These are phyloP conservation scores for Waitea zeae DNA, from an alignment of 1,284 basidiomycete species.

Conservation along the genomic window DNA sequence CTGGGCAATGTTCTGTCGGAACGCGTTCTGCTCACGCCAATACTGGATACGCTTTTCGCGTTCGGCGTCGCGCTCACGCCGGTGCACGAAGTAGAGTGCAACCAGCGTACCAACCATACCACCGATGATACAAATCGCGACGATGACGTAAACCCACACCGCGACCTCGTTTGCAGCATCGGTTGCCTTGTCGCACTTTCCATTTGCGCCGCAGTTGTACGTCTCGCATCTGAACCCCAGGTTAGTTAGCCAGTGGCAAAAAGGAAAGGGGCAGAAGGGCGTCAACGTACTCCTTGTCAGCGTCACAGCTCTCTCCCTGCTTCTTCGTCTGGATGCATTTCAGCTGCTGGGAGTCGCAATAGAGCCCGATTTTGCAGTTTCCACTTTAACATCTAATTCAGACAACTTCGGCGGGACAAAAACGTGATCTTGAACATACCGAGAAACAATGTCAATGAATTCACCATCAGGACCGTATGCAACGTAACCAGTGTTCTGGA, in stretches of 20 bases:
- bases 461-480: slow-evolving; percentile 40
- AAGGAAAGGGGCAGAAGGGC: slow-evolving; percentile 1
- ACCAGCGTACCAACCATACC: slow-evolving; percentile 61
- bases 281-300: slow-evolving; percentile 61
- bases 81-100: slow-evolving; percentile 53
- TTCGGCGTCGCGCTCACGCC: slow-evolving; percentile 52
- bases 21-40: slow-evolving; percentile 75
- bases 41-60: slow-evolving; percentile 72
- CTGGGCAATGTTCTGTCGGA: slow-evolving; percentile 61
- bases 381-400: slow-evolving; percentile 22
- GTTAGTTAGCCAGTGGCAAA: too few relatives aligned
- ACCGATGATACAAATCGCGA: slow-evolving; percentile 55
- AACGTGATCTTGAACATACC: too few relatives aligned
- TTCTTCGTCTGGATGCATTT: slow-evolving; percentile 45
- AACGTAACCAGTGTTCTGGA: slow-evolving; percentile 67
- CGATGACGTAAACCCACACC: slow-evolving; percentile 54
- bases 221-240: slow-evolving; percentile 67
- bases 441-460: slow-evolving; percentile 63
- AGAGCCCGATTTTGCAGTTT: slow-evolving; percentile 47
- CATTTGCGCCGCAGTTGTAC: slow-evolving; percentile 53
- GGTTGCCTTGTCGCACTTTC: slow-evolving; percentile 42
- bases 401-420: slow-evolving; percentile 2
- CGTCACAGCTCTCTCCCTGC: slow-evolving; percentile 41
- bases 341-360: slow-evolving; percentile 49
- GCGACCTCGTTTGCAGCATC: slow-evolving; percentile 48